Evolutionary conservation across 345 rosid genomes (phyloP), one percentile per base, ranked within the genome.

Genomic region (Acer negundo): DNA sequence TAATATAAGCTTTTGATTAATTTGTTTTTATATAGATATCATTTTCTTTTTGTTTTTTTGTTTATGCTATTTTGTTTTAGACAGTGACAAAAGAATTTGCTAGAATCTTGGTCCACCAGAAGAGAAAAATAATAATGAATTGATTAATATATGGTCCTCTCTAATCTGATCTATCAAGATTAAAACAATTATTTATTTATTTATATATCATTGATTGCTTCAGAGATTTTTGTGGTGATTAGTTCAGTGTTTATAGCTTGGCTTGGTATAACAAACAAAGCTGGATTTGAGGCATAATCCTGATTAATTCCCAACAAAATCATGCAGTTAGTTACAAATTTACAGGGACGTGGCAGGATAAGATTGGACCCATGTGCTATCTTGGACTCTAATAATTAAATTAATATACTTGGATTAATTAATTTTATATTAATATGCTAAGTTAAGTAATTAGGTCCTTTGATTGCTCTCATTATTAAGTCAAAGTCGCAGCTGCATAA

Each of bases 21-120:
- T 28, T 28, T 28, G 2, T 35, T 35, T 4, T 4, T 4, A 5
- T 35, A 35, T 35, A 35, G 58, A 62, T 24, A 3, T 35, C 7
- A 13, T 62, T 62, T 62, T 73, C 17, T 62, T 62, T 62, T 73
- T 23, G 6, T 15, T 28, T 26, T 28, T 44, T 53, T 24, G 15
- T 51, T 47, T 23, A 0, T 15, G 38, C n/a, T 20, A 28, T 51
- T 11, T 56, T 17, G 26, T 68, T 56, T 11, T 26, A 62, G 67
- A 59, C 46, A 69, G 56, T 65, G 38, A 46, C 56, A 65, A 58
- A 64, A 13, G 67, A 15, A n/a, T 69, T 47, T 72, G 61, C 72
- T 68, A 62, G 55, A n/a, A 13, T 49, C 12, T 63, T 77, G 47
- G 64, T 16, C 53, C 61, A 61, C 53, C 23, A 23, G 7, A 24